A percentile compares a stretch with the other conserved stretches of the same genome.
These are phyloP conservation scores for Claviceps arundinis DNA, from an alignment of 2,329 filamentous ascomycete species.

Conservation along the genomic window DNA sequence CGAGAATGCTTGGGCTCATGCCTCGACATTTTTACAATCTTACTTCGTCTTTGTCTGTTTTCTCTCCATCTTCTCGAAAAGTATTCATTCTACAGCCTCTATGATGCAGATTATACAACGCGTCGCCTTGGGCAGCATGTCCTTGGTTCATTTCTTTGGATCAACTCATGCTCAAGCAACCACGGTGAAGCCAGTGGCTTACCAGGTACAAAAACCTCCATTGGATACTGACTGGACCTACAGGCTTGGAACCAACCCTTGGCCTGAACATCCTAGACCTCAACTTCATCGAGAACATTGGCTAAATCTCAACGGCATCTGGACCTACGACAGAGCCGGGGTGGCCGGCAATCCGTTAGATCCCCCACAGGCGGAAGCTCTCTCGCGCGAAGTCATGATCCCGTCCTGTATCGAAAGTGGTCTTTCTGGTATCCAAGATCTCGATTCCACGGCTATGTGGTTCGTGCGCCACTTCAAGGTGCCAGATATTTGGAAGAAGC, in stretches of 20 bases:
- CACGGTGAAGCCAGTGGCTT: conserved; percentile 12
- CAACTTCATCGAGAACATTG: conserved; percentile 39
- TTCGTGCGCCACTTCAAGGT: conserved; percentile 38
- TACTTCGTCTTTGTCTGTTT: background rate
- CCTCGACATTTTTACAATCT: background rate
- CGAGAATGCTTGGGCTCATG: background rate
- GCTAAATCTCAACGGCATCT: conserved; percentile 45
- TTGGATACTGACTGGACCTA: conserved; percentile 40
- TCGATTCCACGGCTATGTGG: conserved; percentile 31
- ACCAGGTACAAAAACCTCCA: conserved; percentile 25
- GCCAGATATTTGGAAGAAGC: conserved; percentile 30
- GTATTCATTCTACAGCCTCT: too few relatives aligned
- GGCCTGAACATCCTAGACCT: conserved; percentile 45
- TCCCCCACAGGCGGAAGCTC: conserved; percentile 12
- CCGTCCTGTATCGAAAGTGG: conserved; percentile 32
- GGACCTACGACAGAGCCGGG: conserved; percentile 33
- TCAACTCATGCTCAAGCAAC: background rate
- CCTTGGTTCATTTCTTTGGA: background rate
- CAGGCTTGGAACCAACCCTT: conserved; percentile 37
- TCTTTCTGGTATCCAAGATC: conserved; percentile 33
- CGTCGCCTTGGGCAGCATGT: background rate
- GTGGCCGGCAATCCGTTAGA: conserved; percentile 6
- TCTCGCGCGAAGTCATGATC: conserved; percentile 27
- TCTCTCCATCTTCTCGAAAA: too few relatives aligned
- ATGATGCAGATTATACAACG: conserved; percentile 2